Evolutionary conservation across 345 rosid genomes (phyloP).

Genomic region (Nasturtium officinale): DNA sequence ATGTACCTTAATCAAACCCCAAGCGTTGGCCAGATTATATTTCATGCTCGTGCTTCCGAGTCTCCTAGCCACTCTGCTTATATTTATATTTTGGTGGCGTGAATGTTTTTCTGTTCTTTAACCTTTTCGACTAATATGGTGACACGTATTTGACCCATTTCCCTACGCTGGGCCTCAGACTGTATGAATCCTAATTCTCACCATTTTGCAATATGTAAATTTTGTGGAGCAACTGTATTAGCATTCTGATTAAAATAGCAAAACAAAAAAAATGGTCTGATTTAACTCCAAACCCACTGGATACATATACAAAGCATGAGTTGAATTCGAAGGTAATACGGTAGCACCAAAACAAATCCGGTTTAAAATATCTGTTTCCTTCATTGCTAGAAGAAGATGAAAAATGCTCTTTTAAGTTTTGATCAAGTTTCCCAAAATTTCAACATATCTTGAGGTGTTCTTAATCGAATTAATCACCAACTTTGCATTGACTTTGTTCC

Average conservation of each 20-base stretch:
- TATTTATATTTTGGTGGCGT: neutral
- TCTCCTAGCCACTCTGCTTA: neutral
- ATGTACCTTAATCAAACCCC: neutral
- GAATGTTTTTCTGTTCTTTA: neutral
- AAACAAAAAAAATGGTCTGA: neutral
- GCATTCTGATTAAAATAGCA: neutral
- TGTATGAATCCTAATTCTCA: neutral
- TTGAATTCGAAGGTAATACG: neutral
- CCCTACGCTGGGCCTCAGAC: neutral
- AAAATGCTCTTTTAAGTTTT: neutral
- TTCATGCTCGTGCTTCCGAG: conserved; percentile 1
- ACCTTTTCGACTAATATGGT: neutral
- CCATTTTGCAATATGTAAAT: neutral
- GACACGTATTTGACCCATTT: neutral
- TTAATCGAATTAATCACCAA: neutral
- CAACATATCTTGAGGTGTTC: neutral
- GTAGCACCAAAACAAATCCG: no score
- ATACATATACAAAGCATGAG: neutral
- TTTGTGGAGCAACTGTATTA: neutral
- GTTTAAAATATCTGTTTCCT: no score
- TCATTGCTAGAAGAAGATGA: neutral
- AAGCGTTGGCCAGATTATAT: neutral
- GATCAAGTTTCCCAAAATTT: neutral
- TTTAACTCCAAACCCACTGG: neutral
- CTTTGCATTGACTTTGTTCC: neutral